Evolutionary conservation across 768 basidiomycete species (phyloP).

Genomic region (Lepiota brunneoincarnata): DNA sequence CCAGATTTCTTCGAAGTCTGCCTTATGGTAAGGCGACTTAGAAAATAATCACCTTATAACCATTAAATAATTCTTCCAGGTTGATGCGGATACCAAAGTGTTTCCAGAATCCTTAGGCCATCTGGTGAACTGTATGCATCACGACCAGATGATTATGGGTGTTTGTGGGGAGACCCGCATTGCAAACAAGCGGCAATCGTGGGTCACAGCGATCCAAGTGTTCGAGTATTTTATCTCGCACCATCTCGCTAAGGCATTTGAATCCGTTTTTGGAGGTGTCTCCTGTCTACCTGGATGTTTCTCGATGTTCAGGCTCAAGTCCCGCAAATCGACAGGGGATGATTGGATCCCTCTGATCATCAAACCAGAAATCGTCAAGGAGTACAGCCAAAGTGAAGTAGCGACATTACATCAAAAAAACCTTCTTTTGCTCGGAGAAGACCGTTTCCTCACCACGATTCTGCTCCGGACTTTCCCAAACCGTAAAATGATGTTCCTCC

Average conservation of each 20-base stretch:
- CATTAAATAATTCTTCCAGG: conserved; percentile 45
- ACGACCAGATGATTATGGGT: conserved; percentile 99
- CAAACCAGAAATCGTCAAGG: conserved; percentile 95
- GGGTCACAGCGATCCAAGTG: conserved; percentile 98
- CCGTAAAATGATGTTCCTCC: conserved; percentile 99
- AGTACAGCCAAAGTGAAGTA: conserved; percentile 94
- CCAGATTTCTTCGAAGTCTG: conserved; percentile 98
- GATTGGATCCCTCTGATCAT: conserved; percentile 98
- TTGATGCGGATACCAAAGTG: conserved; percentile 97
- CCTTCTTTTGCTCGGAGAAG: conserved; percentile 92
- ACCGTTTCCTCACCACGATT: conserved; percentile 97
- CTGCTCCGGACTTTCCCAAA: conserved; percentile 96
- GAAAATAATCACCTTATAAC: neutral
- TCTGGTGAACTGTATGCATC: conserved; percentile 97
- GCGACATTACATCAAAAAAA: conserved; percentile 98
- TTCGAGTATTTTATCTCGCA: conserved; percentile 99
- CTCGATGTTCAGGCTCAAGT: conserved; percentile 98
- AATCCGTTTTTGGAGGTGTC: conserved; percentile 98
- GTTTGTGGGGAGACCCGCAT: conserved; percentile 98
- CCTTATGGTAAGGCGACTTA: conserved; percentile 78
- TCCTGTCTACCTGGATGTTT: conserved; percentile 99
- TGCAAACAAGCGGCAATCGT: conserved; percentile 96
- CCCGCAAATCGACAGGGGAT: conserved; percentile 80
- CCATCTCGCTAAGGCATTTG: conserved; percentile 97
- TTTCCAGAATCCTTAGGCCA: conserved; percentile 86